Conservation (phyloP, 2,329 filamentous ascomycete genomes). For the Lithohypha guttulata region DNA sequence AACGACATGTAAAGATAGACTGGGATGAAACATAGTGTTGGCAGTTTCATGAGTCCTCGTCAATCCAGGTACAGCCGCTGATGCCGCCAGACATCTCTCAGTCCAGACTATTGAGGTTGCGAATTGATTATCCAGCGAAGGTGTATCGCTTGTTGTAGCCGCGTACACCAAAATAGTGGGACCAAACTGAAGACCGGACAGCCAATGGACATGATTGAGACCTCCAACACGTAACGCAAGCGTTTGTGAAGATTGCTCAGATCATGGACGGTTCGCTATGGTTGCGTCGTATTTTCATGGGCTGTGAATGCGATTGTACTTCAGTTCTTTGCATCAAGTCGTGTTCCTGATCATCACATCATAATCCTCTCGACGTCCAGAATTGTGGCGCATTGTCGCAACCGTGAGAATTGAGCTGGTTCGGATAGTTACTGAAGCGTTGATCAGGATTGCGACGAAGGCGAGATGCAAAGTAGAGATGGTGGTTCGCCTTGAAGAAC, state of each 20-base stretch:
- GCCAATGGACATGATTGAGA: too few relatives aligned
- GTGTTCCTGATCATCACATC: constrained; percentile 10
- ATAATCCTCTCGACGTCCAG: not conserved
- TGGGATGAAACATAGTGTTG: constrained; percentile 8
- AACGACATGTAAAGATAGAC: constrained; percentile 5
- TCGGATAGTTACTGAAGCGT: too few relatives aligned
- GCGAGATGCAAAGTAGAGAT: constrained; percentile 9
- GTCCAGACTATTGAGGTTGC: constrained; percentile 2
- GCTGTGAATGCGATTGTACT: not conserved
- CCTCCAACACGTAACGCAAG: constrained; percentile 19
- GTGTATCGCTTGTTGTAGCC: constrained; percentile 11
- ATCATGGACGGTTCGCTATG: constrained; percentile 11
- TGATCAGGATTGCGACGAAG: constrained; percentile 5
- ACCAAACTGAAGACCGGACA: constrained; percentile 20
- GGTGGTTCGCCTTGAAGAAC: constrained; percentile 2
- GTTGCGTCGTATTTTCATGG: constrained; percentile 9
- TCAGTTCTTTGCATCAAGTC: constrained; percentile 11
- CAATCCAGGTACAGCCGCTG: constrained; percentile 6
- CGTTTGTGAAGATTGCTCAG: constrained; percentile 12
- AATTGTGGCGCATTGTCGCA: constrained; percentile 1
- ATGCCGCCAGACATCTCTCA: constrained; percentile 7
- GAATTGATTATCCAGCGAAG: not conserved
- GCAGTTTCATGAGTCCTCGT: constrained; percentile 5
- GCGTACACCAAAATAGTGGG: constrained; percentile 17
- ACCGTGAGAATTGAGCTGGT: not conserved